Evolutionary conservation across 495 filamentous ascomycete species (phyloP).

Genomic region (Chaetomium cochliodes): DNA sequence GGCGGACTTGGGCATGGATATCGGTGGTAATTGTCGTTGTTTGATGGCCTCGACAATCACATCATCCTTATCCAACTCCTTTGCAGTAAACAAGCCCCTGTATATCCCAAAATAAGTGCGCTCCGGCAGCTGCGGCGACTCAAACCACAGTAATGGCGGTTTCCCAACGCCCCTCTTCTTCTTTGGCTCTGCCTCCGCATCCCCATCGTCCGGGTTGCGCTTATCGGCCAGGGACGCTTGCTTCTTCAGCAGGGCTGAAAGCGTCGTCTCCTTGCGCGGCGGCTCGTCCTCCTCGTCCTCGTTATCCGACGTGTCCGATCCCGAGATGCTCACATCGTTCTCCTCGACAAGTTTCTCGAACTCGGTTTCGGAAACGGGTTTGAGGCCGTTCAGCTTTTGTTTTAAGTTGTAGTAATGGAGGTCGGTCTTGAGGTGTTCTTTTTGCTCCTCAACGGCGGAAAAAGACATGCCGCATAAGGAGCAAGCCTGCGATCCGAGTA

Average conservation of each 20-base stretch:
- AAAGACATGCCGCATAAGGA: constrained; percentile 74
- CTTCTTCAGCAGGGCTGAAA: constrained; percentile 74
- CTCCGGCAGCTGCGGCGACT: constrained; percentile 66
- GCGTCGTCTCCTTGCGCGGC: constrained; percentile 56
- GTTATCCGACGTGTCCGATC: constrained; percentile 59
- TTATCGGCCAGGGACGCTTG: constrained; percentile 67
- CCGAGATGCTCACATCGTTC: constrained; percentile 88
- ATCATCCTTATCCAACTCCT: constrained; percentile 64
- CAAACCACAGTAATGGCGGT: constrained; percentile 82
- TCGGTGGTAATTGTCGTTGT: constrained; percentile 71
- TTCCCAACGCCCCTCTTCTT: constrained; percentile 60
- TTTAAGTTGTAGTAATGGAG: constrained; percentile 93
- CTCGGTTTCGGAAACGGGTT: constrained; percentile 68
- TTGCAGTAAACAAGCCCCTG: constrained; percentile 70
- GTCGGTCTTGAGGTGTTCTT: constrained; percentile 84
- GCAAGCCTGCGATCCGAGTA: constrained; percentile 71
- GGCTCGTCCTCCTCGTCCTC: constrained; percentile 52
- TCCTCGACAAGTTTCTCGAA: constrained; percentile 82
- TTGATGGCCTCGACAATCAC: constrained; percentile 63
- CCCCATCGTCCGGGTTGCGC: constrained; percentile 32
- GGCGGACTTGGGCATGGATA: constrained; percentile 49
- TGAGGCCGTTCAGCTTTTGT: constrained; percentile 71
- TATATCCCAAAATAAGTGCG: constrained; percentile 85
- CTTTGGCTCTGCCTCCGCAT: constrained; percentile 51
- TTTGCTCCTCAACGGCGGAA: constrained; percentile 72